phyloP scores from a whole-genome alignment of 2,329 filamentous ascomycete species.

The Phialophora verrucosa region DNA sequence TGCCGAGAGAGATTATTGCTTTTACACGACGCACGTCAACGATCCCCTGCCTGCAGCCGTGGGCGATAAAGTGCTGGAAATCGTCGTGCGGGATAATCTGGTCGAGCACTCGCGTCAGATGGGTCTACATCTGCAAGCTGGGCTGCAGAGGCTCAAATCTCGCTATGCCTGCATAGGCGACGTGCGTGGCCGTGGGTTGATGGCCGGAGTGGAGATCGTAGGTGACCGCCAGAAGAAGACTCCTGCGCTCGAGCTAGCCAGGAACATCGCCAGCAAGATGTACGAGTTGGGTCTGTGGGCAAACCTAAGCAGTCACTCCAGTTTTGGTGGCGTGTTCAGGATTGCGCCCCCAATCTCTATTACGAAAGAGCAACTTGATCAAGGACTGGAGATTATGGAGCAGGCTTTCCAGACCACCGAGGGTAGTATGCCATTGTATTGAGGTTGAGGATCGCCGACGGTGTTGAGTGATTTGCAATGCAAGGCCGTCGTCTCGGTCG shows the following conservation, averaged over 20 bases:
- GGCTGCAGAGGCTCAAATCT: conserved; percentile 53
- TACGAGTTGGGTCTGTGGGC: conserved; percentile 62
- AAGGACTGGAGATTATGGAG: conserved; percentile 63
- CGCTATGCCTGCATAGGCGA: conserved; percentile 68
- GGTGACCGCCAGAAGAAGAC: conserved; percentile 55
- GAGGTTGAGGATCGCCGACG: not conserved
- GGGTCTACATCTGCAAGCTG: conserved; percentile 56
- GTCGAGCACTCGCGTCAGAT: conserved; percentile 53
- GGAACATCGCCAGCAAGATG: conserved; percentile 55
- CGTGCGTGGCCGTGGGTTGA: conserved; percentile 63
- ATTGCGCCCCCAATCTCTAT: conserved; percentile 67
- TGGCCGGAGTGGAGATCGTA: conserved; percentile 66
- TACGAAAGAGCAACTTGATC: conserved; percentile 55
- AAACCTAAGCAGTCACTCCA: conserved; percentile 61
- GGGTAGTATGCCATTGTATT: conserved; percentile 36
- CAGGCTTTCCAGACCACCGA: conserved; percentile 53
- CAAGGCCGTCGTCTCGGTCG: not conserved
- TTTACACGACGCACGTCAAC: conserved; percentile 68
- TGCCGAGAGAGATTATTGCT: conserved; percentile 58
- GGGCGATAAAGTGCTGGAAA: conserved; percentile 66
- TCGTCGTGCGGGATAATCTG: conserved; percentile 63
- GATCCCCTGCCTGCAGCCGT: conserved; percentile 66
- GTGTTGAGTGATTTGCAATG: not conserved
- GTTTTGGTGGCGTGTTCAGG: conserved; percentile 63
- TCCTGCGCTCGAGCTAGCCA: conserved; percentile 56